These are phyloP conservation scores for Neopestalotiopsis rosae DNA, from an alignment of 2,329 filamentous ascomycete genomes.

Conservation along the genomic window DNA sequence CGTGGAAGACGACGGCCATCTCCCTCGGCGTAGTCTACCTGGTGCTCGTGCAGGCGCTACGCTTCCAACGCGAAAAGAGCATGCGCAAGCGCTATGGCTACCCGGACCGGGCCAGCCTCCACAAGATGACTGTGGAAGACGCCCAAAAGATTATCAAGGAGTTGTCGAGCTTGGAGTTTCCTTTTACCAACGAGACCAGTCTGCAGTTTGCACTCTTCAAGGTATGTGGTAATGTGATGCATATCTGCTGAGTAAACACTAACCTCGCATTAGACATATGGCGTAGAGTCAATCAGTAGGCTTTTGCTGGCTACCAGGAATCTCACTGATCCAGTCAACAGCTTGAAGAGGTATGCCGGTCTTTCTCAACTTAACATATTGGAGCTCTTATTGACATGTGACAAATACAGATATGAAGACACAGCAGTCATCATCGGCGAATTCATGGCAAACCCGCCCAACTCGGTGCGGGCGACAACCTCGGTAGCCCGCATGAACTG, in stretches of 20 bases:
- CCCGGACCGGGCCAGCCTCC: constrained; percentile 29
- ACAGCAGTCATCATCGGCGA: constrained; percentile 37
- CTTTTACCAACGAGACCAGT: constrained; percentile 29
- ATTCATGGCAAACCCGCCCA: constrained; percentile 40
- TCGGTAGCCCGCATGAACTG: constrained; percentile 45
- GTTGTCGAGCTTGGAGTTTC: constrained; percentile 32
- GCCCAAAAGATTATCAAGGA: constrained; percentile 36
- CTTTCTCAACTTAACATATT: background rate
- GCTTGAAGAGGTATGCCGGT: constrained; percentile 32
- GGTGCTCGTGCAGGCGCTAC: constrained; percentile 32
- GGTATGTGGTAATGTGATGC: constrained; percentile 24
- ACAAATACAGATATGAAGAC: constrained; percentile 35
- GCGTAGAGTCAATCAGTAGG: constrained; percentile 36
- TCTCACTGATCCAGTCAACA: constrained; percentile 36
- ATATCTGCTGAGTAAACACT: background rate
- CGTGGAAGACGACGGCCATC: constrained; percentile 27
- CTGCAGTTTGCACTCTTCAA: constrained; percentile 39
- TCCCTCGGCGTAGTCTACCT: constrained; percentile 29
- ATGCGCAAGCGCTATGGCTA: constrained; percentile 31
- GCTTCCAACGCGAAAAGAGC: constrained; percentile 32
- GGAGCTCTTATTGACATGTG: background rate
- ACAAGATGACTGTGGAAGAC: constrained; percentile 36
- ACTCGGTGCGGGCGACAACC: constrained; percentile 39
- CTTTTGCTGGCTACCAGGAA: constrained; percentile 36
- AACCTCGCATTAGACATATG: constrained; percentile 34